Conservation (phyloP, 2,329 filamentous ascomycete species). For the Penicillium brasilianum region DNA sequence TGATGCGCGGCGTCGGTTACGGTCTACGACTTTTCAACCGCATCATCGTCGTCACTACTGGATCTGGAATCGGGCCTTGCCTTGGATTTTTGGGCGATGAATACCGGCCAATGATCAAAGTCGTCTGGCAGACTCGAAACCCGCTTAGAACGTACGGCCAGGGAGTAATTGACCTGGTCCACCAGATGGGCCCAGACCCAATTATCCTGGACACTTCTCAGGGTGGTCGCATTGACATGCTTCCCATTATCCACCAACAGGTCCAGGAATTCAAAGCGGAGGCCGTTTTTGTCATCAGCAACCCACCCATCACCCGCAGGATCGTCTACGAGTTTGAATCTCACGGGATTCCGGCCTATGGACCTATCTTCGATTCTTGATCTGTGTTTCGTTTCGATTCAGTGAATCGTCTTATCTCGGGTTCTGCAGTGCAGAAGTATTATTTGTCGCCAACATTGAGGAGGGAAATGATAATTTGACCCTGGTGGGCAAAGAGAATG, state of each 20-base stretch:
- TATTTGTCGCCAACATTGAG: neutral
- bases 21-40: constrained; percentile 68
- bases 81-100: constrained; percentile 63
- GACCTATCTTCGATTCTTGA: constrained; percentile 74
- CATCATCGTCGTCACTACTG: constrained; percentile 70
- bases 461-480: neutral
- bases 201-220: constrained; percentile 69
- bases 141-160: constrained; percentile 67
- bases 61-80: constrained; percentile 73
- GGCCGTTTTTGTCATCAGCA: constrained; percentile 75
- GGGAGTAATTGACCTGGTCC: constrained; percentile 62
- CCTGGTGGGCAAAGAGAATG: neutral
- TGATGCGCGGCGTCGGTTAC: constrained; percentile 69
- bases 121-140: constrained; percentile 71
- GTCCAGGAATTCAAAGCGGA: constrained; percentile 58
- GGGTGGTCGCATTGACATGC: constrained; percentile 65
- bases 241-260: constrained; percentile 61
- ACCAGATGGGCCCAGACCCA: constrained; percentile 63
- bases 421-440: neutral
- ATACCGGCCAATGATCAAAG: constrained; percentile 52
- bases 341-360: constrained; percentile 69
- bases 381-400: neutral
- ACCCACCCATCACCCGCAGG: constrained; percentile 68
- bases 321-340: constrained; percentile 72
- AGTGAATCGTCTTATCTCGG: too few species aligned